phyloP scores from a whole-genome alignment of 441 rosid genomes.

The Isatis lusitanica region DNA sequence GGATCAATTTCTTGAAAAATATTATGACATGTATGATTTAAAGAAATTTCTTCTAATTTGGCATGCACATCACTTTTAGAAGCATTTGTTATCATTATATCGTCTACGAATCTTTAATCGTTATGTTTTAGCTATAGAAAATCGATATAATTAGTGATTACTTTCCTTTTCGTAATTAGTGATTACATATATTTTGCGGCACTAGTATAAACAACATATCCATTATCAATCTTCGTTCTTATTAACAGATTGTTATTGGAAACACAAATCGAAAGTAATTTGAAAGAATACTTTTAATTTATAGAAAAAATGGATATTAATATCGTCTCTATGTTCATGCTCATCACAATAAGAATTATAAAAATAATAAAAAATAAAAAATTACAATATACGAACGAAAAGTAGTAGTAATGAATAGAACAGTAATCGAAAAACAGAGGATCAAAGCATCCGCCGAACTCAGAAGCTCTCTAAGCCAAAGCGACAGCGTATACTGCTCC shows the following conservation, averaged over 20 bases:
- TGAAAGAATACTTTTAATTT: conserved; percentile 7
- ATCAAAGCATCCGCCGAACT: background rate
- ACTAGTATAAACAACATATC: too few species aligned
- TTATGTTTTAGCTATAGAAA: too few species aligned
- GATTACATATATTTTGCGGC: too few species aligned
- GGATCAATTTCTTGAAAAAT: too few species aligned
- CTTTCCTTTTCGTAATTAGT: too few species aligned
- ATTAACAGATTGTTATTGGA: background rate
- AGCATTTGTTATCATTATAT: too few species aligned
- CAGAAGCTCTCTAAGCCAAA: conserved; percentile 50
- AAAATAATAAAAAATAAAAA: background rate
- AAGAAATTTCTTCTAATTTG: too few species aligned
- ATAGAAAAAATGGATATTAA: conserved; percentile 1
- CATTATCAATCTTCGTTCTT: background rate
- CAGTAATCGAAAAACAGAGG: conserved; percentile 5
- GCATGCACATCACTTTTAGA: too few species aligned
- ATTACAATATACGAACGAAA: background rate
- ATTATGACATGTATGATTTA: too few species aligned
- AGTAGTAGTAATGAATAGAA: conserved; percentile 16
- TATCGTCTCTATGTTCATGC: conserved; percentile 20
- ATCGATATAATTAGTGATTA: too few species aligned
- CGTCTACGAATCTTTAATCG: too few species aligned
- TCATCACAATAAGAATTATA: conserved; percentile 16
- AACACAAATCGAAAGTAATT: background rate
- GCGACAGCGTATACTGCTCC: conserved; percentile 57